A percentile compares a stretch with the other conserved stretches of the same genome.
Conservation (phyloP, 2,329 filamentous ascomycete genomes). For the Scorias spongiosa region DNA sequence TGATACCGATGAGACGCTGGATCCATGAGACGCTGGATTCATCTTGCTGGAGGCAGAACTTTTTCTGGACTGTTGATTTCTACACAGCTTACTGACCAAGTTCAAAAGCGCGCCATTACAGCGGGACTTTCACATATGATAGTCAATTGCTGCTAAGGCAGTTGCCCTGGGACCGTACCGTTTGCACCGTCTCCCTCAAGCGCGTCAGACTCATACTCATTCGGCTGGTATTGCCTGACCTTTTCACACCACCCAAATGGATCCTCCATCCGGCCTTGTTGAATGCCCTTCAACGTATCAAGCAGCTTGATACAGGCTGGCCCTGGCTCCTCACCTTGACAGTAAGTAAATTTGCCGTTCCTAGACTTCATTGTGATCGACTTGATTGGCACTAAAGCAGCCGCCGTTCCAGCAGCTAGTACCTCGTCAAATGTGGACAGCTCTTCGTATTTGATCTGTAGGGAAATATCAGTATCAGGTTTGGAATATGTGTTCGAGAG, state of each 20-base stretch:
- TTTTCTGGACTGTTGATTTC: no score
- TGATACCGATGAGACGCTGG: no score
- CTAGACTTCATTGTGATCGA: slow-evolving; percentile 62
- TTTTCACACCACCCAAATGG: slow-evolving; percentile 54
- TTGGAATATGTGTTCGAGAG: background rate
- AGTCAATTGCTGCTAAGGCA: slow-evolving; percentile 1
- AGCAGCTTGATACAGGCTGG: slow-evolving; percentile 59
- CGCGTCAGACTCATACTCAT: slow-evolving; percentile 13
- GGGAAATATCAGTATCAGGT: background rate
- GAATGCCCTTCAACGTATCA: slow-evolving; percentile 66
- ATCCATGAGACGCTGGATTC: no score
- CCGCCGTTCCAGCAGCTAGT: slow-evolving; percentile 82
- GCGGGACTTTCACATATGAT: no score
- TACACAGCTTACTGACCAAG: no score
- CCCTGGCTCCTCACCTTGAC: slow-evolving; percentile 48
- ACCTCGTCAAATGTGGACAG: slow-evolving; percentile 56
- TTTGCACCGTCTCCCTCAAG: slow-evolving; percentile 4
- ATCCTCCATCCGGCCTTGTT: slow-evolving; percentile 66
- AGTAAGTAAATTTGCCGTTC: slow-evolving; percentile 41
- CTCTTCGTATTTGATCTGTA: slow-evolving; percentile 50
- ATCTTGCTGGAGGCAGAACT: no score
- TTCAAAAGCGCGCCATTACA: no score
- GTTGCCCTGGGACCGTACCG: slow-evolving; percentile 2
- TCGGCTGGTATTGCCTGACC: slow-evolving; percentile 24
- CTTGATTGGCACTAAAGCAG: slow-evolving; percentile 78